Evolutionary conservation across 2,329 filamentous ascomycete species (phyloP), one percentile per base, ranked within the genome.

Genomic region (Alternaria novae-zelandiae): DNA sequence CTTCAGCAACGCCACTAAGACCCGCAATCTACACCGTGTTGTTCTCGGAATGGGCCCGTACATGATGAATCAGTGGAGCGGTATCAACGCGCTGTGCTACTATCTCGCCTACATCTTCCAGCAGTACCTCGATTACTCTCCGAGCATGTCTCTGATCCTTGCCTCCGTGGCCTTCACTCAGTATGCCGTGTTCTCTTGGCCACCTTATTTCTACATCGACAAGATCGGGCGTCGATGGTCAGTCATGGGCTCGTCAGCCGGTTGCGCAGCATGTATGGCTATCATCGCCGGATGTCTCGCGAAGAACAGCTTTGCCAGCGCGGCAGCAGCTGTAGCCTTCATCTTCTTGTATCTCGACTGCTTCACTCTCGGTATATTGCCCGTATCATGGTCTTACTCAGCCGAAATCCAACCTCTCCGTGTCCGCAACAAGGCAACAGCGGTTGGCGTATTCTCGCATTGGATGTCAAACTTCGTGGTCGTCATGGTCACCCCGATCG

Each of bases 391-490:
- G 83, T 82, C 83, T 0, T 84, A 83, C 64, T 81, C 82, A 5
- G 82, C 83, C 1, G 83, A 86, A 68, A 84, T 86, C 54, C 73
- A 85, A 6, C 84, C 84, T 3, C 76, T 85, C 12, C 82, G 84
- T 62, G 83, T 82, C 4, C 76, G 84, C 30, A 81, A 83, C 5
- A 84, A 85, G 70, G 83, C 83, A 21, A 84, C 80, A 15, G 83
- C 84, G 4, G 81, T 86, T 41, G 83, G 83, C 4, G 83, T 84
- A 25, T 83, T 81, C 2, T 77, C 80, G 3, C 85, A 85, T 65
- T 86, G 83, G 84, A 78, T 84, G 59, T 70, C 62, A 72, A 85
- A 84, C 67, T 85, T 85, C 67, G 81, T 85, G 50, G 78, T 83
- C 43, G 83, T 86, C 7, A 84, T 85, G 83, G 83, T 87, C 13